Percentiles rank a stretch among this genome's conserved stretches.
phyloP scores from a whole-genome alignment of 768 basidiomycete genomes.

The Ramaria rubella region DNA sequence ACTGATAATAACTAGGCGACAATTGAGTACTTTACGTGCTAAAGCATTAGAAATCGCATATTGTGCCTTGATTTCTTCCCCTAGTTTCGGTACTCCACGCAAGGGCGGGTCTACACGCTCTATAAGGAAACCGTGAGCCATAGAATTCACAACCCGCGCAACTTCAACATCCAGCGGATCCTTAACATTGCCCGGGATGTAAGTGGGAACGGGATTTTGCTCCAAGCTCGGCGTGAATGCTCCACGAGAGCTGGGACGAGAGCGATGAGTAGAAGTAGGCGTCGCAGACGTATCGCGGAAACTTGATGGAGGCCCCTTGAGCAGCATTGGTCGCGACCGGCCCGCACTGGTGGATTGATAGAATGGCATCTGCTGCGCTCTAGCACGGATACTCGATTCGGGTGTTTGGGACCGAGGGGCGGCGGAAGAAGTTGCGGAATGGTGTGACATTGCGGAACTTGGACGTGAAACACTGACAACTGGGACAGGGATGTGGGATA shows the following conservation, averaged over 20 bases:
- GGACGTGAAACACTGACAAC: conserved; percentile 67
- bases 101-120: conserved; percentile 79
- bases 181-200: conserved; percentile 54
- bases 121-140: conserved; percentile 69
- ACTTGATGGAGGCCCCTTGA: conserved; percentile 18
- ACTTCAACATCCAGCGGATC: conserved; percentile 85
- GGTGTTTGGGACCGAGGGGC: conserved; percentile 58
- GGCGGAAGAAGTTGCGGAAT: conserved; percentile 41
- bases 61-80: conserved; percentile 76
- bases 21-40: conserved; percentile 68
- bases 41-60: conserved; percentile 75
- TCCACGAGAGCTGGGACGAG: conserved; percentile 37
- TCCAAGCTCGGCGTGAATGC: conserved; percentile 56
- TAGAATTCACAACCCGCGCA: conserved; percentile 64
- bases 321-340: conserved; percentile 1
- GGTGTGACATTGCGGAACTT: conserved; percentile 63
- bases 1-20: conserved; percentile 71
- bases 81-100: conserved; percentile 54
- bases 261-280: conserved; percentile 23
- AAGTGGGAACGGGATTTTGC: conserved; percentile 49
- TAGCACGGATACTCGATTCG: conserved; percentile 53
- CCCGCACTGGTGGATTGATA: conserved; percentile 28
- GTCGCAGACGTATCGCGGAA: conserved; percentile 34
- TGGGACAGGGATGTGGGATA: conserved; percentile 79
- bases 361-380: conserved; percentile 52